phyloP scores from a whole-genome alignment of 1,284 basidiomycete genomes.

The Fomitopsis palustris region DNA sequence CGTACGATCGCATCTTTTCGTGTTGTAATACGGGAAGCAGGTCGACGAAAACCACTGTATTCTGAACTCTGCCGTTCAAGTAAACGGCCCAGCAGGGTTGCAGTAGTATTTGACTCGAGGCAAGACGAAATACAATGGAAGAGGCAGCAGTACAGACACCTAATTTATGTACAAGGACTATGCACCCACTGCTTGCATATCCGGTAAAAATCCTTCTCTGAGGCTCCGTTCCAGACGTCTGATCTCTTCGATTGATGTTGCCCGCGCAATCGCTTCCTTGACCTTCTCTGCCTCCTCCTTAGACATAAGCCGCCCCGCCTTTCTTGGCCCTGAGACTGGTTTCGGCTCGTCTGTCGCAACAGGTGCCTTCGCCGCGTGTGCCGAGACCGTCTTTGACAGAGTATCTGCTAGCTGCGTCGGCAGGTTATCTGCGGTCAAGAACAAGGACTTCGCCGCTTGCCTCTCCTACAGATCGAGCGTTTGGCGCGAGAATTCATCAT shows the following conservation, averaged over 20 bases:
- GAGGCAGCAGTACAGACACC: conserved; percentile 30
- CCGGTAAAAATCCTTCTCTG: conserved; percentile 82
- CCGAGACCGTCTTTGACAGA: conserved; percentile 70
- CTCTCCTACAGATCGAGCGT: conserved; percentile 56
- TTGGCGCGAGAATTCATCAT: neutral
- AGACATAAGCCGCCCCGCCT: conserved; percentile 84
- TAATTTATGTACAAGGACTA: conserved; percentile 32
- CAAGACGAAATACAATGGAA: conserved; percentile 18
- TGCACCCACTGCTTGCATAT: conserved; percentile 71
- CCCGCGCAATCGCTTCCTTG: conserved; percentile 86
- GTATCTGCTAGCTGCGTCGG: conserved; percentile 82
- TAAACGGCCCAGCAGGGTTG: too few relatives aligned
- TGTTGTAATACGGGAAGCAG: too few relatives aligned
- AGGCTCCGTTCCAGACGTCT: conserved; percentile 84
- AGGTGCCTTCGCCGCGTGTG: conserved; percentile 52
- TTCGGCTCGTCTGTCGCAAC: conserved; percentile 73
- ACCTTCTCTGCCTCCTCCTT: conserved; percentile 91
- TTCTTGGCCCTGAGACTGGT: conserved; percentile 50
- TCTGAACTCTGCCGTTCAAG: too few relatives aligned
- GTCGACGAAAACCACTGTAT: too few relatives aligned
- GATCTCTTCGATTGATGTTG: conserved; percentile 90
- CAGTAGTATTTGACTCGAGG: neutral
- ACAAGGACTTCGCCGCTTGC: conserved; percentile 66
- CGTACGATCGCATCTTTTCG: too few relatives aligned
- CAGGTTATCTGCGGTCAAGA: conserved; percentile 72